These are phyloP conservation scores for Camellia sinensis DNA, from an alignment of 148 eudicot species.

Conservation along the genomic window DNA sequence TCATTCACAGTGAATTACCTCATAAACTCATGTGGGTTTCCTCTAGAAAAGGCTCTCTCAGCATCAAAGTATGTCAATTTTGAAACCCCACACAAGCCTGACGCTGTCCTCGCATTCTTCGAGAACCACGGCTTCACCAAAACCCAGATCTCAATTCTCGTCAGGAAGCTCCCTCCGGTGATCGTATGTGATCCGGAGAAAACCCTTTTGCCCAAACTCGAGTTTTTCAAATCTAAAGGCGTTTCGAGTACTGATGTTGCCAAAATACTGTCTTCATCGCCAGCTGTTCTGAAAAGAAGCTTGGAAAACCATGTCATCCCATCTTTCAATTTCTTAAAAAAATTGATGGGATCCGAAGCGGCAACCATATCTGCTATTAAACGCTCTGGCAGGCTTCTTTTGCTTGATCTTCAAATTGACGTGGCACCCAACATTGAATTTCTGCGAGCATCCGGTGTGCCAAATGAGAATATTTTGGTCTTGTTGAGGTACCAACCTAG, in stretches of 20 bases:
- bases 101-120: too few species aligned
- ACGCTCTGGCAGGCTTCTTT: background rate
- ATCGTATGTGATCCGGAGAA: background rate
- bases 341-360: background rate
- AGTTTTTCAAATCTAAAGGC: constrained; percentile 7
- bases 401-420: background rate
- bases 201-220: constrained; percentile 10
- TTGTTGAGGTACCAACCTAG: constrained; percentile 15
- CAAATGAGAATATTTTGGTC: constrained; percentile 1
- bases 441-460: constrained; percentile 13
- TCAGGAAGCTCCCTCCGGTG: background rate
- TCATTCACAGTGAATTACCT: too few species aligned
- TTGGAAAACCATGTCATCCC: constrained; percentile 10
- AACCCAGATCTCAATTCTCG: background rate
- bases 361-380: background rate
- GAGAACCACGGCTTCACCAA: too few species aligned
- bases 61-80: too few species aligned
- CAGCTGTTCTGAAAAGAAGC: background rate
- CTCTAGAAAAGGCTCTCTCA: too few species aligned
- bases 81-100: too few species aligned
- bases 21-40: too few species aligned
- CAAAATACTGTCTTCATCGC: background rate
- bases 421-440: background rate
- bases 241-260: background rate
- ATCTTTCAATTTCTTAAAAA: background rate